These are phyloP conservation scores for Ammopiptanthus mongolicus DNA, from an alignment of 306 rosid species.

Conservation along the genomic window DNA sequence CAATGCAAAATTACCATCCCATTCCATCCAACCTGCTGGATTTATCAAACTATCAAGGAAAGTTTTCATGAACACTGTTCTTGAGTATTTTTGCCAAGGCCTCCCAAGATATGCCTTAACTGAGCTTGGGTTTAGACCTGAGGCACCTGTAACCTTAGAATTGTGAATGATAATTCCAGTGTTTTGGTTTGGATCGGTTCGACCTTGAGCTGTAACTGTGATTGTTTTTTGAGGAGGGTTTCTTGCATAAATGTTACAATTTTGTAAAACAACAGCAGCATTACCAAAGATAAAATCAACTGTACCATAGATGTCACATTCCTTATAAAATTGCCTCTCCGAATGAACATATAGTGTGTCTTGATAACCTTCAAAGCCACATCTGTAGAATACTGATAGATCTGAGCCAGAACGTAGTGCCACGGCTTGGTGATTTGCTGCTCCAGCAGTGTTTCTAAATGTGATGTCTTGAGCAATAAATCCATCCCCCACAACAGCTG, in stretches of 20 bases:
- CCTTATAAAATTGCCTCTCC: conserved; percentile 63
- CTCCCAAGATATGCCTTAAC: conserved; percentile 54
- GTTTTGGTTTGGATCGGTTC: conserved; percentile 71
- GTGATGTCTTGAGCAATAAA: conserved; percentile 77
- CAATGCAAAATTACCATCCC: conserved; percentile 67
- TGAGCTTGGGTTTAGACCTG: conserved; percentile 27
- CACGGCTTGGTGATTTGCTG: conserved; percentile 72
- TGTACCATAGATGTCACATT: conserved; percentile 77
- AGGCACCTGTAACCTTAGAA: conserved; percentile 38
- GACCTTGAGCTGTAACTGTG: conserved; percentile 66
- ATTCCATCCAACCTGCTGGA: conserved; percentile 69
- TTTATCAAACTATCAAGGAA: conserved; percentile 47
- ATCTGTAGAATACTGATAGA: conserved; percentile 59
- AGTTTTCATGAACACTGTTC: conserved; percentile 63
- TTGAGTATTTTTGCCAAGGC: conserved; percentile 65
- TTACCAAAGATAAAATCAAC: conserved; percentile 84
- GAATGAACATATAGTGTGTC: conserved; percentile 76
- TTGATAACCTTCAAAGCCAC: conserved; percentile 76
- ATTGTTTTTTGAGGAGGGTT: conserved; percentile 53
- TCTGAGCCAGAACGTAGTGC: conserved; percentile 84
- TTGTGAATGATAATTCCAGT: conserved; percentile 68
- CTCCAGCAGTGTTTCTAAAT: conserved; percentile 77
- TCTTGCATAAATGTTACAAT: conserved; percentile 56
- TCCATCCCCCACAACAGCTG: conserved; percentile 68
- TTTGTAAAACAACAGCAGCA: conserved; percentile 71